These are phyloP conservation scores for Decorospora gaudefroyi DNA, from an alignment of 2,329 filamentous ascomycete genomes.

Conservation along the genomic window DNA sequence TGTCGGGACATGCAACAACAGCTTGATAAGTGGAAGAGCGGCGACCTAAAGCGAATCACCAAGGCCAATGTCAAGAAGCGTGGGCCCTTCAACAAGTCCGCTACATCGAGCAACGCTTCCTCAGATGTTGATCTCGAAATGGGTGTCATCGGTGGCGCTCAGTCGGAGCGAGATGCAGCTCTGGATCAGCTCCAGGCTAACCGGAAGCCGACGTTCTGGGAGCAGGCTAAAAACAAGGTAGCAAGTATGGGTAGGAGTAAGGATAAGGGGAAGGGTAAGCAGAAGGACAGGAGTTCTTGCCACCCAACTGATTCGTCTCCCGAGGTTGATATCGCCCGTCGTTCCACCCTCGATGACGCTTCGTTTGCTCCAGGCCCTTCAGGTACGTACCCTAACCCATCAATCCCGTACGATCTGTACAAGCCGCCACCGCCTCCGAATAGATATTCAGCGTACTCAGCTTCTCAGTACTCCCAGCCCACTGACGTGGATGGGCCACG, in stretches of 20 bases:
- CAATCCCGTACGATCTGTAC: too few species aligned
- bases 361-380: too few species aligned
- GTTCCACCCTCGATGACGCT: too few species aligned
- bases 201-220: slow-evolving; percentile 6
- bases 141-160: neutral
- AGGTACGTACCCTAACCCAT: too few species aligned
- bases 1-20: slow-evolving; percentile 8
- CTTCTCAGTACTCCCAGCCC: neutral
- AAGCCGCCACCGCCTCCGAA: too few species aligned
- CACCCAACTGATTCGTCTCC: neutral
- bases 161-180: neutral
- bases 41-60: slow-evolving; percentile 15
- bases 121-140: slow-evolving; percentile 7
- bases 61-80: slow-evolving; percentile 10
- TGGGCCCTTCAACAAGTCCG: neutral
- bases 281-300: too few species aligned
- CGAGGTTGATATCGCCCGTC: too few species aligned
- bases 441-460: neutral
- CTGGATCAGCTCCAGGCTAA: neutral
- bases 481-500: neutral
- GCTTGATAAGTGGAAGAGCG: slow-evolving; percentile 15
- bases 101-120: neutral
- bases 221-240: slow-evolving; percentile 2
- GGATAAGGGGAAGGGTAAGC: too few species aligned
- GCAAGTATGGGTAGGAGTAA: neutral